Evolutionary conservation across 352 stramenopile species (phyloP), one percentile per base, ranked within the genome.

Genomic region (Globisporangium uncinulatum): DNA sequence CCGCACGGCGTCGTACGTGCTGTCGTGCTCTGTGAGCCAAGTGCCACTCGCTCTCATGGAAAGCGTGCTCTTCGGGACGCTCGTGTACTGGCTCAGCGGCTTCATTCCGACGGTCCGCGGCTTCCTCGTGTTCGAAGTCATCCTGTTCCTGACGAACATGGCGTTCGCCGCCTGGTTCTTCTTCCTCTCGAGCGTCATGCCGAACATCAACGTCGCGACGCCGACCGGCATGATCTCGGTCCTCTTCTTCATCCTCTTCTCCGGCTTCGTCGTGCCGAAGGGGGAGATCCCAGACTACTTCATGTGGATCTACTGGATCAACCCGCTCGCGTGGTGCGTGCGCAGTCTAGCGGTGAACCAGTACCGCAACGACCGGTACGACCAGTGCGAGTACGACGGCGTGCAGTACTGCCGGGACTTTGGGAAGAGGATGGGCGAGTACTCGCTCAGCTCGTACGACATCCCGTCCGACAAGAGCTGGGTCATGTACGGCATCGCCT

Each of bases 1-100:
- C 56, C 80, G 85, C 8, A 79, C 88, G 1, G 77, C 76, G 1
- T 75, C 82, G 9, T 97, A 95, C 61, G 78, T 96, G 9, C 51
- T 96, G 45, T 73, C 70, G 1, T 69, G 65, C 6, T 83, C 68
- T 6, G 11, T 87, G 19, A 73, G 71, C 1, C 69, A 81, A 42
- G 56, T 89, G 20, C 69, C 81, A 57, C 76, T 89, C 47, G 61
- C 65, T 55, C 36, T 87, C 2, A 62, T 94, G 36, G 87, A 97
- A 66, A 85, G 81, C 0, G 21, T 95, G 10, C 61, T 95, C 3
- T 97, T 95, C 62, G 85, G 87, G 15, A 84, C 77, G 0, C 63
- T 96, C 37, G 61, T 96, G 7, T 97, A 97, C 63, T 97, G 84
- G 76, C 92, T 97, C 71, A 74, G 89, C 41, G 90, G 90, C 21